Evolutionary conservation across 129 eudicot species (phyloP).

Genomic region (Lonicera japonica): DNA sequence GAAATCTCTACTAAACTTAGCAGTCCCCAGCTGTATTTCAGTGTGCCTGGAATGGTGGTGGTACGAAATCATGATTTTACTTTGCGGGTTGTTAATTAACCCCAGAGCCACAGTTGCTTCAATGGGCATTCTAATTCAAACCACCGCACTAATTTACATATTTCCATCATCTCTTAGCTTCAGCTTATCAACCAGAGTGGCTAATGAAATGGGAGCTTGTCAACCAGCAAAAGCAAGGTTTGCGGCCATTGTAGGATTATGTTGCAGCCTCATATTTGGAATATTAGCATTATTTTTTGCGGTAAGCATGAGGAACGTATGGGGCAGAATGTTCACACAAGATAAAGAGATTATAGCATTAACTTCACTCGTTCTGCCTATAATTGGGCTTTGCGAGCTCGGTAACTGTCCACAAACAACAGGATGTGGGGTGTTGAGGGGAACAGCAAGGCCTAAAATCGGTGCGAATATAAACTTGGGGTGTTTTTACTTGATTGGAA

Average conservation of each 20-base stretch:
- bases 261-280: slow-evolving; percentile 49
- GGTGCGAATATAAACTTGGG: slow-evolving; percentile 86
- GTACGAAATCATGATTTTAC: slow-evolving; percentile 80
- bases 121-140: slow-evolving; percentile 81
- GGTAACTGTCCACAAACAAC: slow-evolving; percentile 92
- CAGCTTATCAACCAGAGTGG: slow-evolving; percentile 75
- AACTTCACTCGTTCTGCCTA: slow-evolving; percentile 62
- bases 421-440: slow-evolving; percentile 79
- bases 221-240: slow-evolving; percentile 54
- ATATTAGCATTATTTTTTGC: slow-evolving; percentile 54
- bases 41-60: slow-evolving; percentile 97
- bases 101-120: slow-evolving; percentile 78
- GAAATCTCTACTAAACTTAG: slow-evolving; percentile 44
- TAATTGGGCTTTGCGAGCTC: slow-evolving; percentile 78
- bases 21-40: slow-evolving; percentile 79
- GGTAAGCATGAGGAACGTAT: slow-evolving; percentile 34
- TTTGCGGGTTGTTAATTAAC: slow-evolving; percentile 55
- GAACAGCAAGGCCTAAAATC: slow-evolving; percentile 72
- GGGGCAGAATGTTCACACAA: slow-evolving; percentile 71
- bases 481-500: slow-evolving; percentile 73
- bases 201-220: slow-evolving; percentile 70
- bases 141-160: slow-evolving; percentile 72
- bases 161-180: slow-evolving; percentile 77
- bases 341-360: slow-evolving; percentile 60
- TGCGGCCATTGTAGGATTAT: slow-evolving; percentile 60